Evolutionary conservation across 352 stramenopile species (phyloP), one percentile per base, ranked within the genome.

Genomic region (Phytophthora fragariae): DNA sequence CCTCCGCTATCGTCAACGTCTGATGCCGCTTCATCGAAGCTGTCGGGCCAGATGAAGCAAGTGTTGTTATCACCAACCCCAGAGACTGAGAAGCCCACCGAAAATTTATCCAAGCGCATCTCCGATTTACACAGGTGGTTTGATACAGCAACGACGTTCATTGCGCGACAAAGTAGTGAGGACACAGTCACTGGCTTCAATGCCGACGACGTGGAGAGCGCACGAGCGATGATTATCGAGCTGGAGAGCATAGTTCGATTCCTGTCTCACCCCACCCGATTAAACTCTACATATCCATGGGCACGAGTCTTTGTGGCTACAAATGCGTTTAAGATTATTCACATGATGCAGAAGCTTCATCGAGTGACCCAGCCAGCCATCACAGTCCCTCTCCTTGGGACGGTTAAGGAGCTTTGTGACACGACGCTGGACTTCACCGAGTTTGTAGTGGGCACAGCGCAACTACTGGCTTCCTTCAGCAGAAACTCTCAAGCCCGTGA

Each of bases 261-360:
- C 12, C 17, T 49, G 17, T 49, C 41, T 49, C 11, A 49, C 41
- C 41, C 41, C 17, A n/a, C 11, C 11, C 41, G 17, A 5, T n/a
- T 49, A 5, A 17, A 14, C 6, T 49, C 41, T 15, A 19, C 41
- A 6, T 19, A 7, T 19, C 5, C 41, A n/a, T 8, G 17, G 41
- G 8, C 14, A 17, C 41, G 41, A 11, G 17, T 2, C 11, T 15
- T 11, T 11, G 41, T 68, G 12, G 46, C 58, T 3, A 31, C 33
- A 10, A 52, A 70, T 27, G 33, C 55, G n/a, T 56, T 19, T 1
- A 65, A 62, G 63, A 29, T 57, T 9, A 58, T 77, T n/a, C 70
- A 77, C 57, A 62, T 70, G 65, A 70, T 77, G 65, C 65, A 77
- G 46, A 77, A 73, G 24, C 47, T 73, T 10, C 46, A 77, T 52